phyloP scores from a whole-genome alignment of 306 rosid genomes.

The Prunus fruticosa region DNA sequence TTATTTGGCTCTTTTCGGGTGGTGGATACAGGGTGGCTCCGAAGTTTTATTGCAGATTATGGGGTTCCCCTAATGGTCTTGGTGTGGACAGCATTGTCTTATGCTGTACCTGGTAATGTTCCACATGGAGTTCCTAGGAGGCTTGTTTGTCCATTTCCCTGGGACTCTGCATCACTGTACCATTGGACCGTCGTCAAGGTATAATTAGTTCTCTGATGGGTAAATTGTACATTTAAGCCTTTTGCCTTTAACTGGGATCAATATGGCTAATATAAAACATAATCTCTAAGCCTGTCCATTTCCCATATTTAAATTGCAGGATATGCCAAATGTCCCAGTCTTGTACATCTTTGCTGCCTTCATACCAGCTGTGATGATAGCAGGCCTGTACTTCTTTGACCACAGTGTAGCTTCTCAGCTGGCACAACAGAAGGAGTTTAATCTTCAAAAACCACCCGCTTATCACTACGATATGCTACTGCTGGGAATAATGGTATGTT shows the following conservation, averaged over 20 bases:
- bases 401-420: slow-evolving; percentile 84
- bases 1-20: not conserved
- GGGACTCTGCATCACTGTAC: slow-evolving; percentile 67
- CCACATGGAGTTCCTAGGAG: slow-evolving; percentile 86
- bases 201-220: not conserved
- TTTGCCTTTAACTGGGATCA: not conserved
- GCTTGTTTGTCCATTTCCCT: slow-evolving; percentile 60
- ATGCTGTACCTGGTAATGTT: slow-evolving; percentile 43
- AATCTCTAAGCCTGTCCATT: not conserved
- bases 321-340: slow-evolving; percentile 63
- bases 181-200: slow-evolving; percentile 88
- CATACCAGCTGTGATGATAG: slow-evolving; percentile 77
- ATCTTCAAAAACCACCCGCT: slow-evolving; percentile 83
- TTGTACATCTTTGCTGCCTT: slow-evolving; percentile 60
- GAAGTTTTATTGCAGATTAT: slow-evolving; percentile 71
- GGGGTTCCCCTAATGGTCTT: slow-evolving; percentile 86
- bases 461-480: slow-evolving; percentile 78
- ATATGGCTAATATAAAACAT: not conserved
- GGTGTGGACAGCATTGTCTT: slow-evolving; percentile 74
- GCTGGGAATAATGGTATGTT: slow-evolving; percentile 65
- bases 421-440: slow-evolving; percentile 91
- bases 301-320: slow-evolving; percentile 39
- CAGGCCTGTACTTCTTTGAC: slow-evolving; percentile 87
- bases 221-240: too few species aligned
- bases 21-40: slow-evolving; percentile 44